Base-by-base conservation (phyloP, 2,329 filamentous ascomycete species). In the Colletotrichum sp. region DNA sequence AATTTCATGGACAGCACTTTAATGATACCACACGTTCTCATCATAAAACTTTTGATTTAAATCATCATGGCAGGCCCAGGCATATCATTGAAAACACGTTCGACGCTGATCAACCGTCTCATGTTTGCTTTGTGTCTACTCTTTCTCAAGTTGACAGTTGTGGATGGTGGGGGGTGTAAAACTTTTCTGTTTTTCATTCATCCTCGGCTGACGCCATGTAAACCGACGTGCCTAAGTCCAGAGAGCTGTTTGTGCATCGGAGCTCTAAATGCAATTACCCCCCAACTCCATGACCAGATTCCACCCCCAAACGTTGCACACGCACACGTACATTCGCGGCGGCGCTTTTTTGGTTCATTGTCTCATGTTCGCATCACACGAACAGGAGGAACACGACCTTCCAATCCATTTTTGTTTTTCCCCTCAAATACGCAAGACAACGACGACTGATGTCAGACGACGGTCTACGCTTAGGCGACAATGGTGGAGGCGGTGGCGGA, bases 401-500 rank as follows among this genome's bases (percentile, higher is more conserved):
- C 71, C 80, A 78, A 72, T 78, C 77, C 78, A 78, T 68, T 72
- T 60, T 18, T 57, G 6, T 8, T 24, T 22, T 32, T 44, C 13
- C 18, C 34, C n/a, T 59, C 55, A 59, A 30, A 59, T 0, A 16
- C 22, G 48, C 44, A 64, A 39, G 22, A 67, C 67, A 32, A 67
- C 24, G 34, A 68, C 22, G 39, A 68, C 12, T 8, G 44, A 52
- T 63, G 59, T 63, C 59, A 59, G 10, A 60, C 67, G 62, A 59
- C 24, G 22, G 64, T 44, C 22, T 30, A 68, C 77, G 86, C 88
- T 93, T 96, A 98, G 88, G 96, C 93, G 88, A 98, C 96, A 84
- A 98, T 91, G 86, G 96, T 98, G 92, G 92, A 95, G 89, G 96
- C 96, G 83, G 96, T 99, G 87, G 96, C 95, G 88, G 92, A 95